These are phyloP conservation scores for Phaeomoniella chlamydospora DNA, from an alignment of 2,329 filamentous ascomycete genomes.

Conservation along the genomic window DNA sequence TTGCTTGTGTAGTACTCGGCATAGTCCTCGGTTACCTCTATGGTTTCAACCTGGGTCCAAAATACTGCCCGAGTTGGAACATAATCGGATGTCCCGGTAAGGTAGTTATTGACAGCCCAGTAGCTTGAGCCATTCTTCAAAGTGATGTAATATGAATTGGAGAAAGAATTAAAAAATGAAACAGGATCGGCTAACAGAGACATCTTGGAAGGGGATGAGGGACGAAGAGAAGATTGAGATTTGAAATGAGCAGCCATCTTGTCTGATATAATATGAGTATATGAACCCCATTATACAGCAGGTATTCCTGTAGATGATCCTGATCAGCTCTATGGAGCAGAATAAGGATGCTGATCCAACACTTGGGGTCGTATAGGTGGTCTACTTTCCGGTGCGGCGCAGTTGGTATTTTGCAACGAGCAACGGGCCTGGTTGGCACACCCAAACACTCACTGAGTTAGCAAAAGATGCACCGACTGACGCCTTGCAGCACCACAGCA, in stretches of 20 bases:
- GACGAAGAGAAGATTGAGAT: not conserved
- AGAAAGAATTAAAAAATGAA: not conserved
- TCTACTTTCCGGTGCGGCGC: too few relatives aligned
- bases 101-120: not conserved
- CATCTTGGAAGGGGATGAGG: not conserved
- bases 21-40: not conserved
- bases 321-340: too few relatives aligned
- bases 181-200: not conserved
- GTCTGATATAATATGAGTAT: not conserved
- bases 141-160: not conserved
- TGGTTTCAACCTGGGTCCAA: not conserved
- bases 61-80: not conserved
- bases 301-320: too few relatives aligned
- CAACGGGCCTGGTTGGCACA: too few relatives aligned
- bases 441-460: too few relatives aligned
- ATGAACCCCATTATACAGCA: constrained; percentile 2
- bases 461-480: too few relatives aligned
- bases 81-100: not conserved
- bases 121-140: not conserved
- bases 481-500: too few relatives aligned
- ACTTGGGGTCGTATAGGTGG: too few relatives aligned
- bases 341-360: too few relatives aligned
- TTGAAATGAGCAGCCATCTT: not conserved
- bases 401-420: too few relatives aligned
- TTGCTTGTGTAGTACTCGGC: not conserved